A percentile compares a stretch with the other conserved stretches of the same genome.
These are phyloP conservation scores for Nakazawaea ambrosiae DNA, from an alignment of 805 yeast genomes.

Conservation along the genomic window DNA sequence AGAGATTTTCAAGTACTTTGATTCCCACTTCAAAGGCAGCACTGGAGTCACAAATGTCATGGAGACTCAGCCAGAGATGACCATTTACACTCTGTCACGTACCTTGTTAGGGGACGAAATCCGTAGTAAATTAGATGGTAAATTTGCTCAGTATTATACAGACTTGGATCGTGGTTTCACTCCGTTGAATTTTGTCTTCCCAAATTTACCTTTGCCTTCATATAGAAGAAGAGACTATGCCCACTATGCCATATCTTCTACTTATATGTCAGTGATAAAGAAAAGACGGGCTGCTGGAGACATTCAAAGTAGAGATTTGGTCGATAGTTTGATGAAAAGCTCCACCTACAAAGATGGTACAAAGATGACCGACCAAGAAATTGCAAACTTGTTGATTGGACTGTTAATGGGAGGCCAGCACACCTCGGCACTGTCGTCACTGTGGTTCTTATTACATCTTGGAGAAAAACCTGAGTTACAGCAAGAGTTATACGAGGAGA, in stretches of 20 bases:
- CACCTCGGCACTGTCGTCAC: slow-evolving; percentile 92
- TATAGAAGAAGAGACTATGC: slow-evolving; percentile 85
- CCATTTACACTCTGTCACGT: slow-evolving; percentile 93
- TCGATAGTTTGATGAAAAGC: slow-evolving; percentile 76
- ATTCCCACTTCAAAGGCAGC: slow-evolving; percentile 36
- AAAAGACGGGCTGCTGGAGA: slow-evolving; percentile 73
- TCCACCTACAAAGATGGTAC: slow-evolving; percentile 92
- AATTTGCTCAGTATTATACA: slow-evolving; percentile 78
- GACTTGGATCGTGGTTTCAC: slow-evolving; percentile 97
- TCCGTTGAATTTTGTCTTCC: slow-evolving; percentile 93
- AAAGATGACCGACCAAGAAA: slow-evolving; percentile 90
- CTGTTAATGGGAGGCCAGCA: slow-evolving; percentile 99
- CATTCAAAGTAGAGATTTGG: slow-evolving; percentile 77
- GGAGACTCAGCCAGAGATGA: slow-evolving; percentile 87
- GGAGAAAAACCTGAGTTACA: slow-evolving; percentile 85
- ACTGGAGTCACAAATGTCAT: slow-evolving; percentile 60
- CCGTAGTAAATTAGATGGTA: slow-evolving; percentile 72
- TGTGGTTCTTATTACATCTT: slow-evolving; percentile 89
- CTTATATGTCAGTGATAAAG: slow-evolving; percentile 74
- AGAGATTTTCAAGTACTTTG: slow-evolving; percentile 68
- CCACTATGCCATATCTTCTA: slow-evolving; percentile 68
- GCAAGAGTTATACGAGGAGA: slow-evolving; percentile 73
- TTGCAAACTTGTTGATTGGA: slow-evolving; percentile 90
- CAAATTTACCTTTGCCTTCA: slow-evolving; percentile 76
- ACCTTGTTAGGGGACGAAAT: slow-evolving; percentile 86